Base-by-base conservation (phyloP, 1,284 basidiomycete species). In the Rhodofomes roseus region DNA sequence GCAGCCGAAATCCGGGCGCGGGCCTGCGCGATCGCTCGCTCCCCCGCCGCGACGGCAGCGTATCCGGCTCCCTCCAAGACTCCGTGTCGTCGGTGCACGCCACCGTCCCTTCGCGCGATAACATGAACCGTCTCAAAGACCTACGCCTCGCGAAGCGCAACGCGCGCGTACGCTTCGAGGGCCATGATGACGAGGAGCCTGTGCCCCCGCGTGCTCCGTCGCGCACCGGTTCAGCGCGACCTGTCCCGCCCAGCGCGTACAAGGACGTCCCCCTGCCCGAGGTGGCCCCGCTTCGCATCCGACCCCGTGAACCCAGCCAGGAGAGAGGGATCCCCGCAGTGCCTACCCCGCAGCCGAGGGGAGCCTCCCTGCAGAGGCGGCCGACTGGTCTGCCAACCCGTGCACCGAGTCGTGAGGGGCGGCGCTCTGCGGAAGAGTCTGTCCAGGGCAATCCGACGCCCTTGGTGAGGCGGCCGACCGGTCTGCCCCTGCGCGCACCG, bases 121-220 rank as follows among this genome's bases (percentile, higher is more conserved):
- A 78, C 4, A 74, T 76, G 4, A 74, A 83, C 63, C 78, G 83
- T 23, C 71, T 85, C 48, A 81, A 78, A 63, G 81, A 80, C 34
- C 66, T 85, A 44, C 76, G 84, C 37, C 81, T 85, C 63, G 80
- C 79, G 46, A 84, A 81, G 68, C 80, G 82, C 12, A 72, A 61
- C 34, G 73, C 71, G 41, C 68, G 64, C 37, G 67, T 69, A 55
- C 67, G 65, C 58, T 66, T 68, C 50, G 62, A 54, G 31, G 62
- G 60, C 36, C 54, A 55, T 31, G 58, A 44, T 1, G 54, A 46
- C 22, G 51, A 50, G 2, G 44, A 31, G 50, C 43, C 56, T 2
- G 12, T 18, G 29, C 39, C 50, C 36, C 25, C 56, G 46, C 29
- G 50, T 4, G 31, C 50, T 7, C 50, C 50, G 4, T 52, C 50